Evolutionary conservation across 2,329 filamentous ascomycete genomes (phyloP).

Genomic region (Colletotrichum eremochloae): DNA sequence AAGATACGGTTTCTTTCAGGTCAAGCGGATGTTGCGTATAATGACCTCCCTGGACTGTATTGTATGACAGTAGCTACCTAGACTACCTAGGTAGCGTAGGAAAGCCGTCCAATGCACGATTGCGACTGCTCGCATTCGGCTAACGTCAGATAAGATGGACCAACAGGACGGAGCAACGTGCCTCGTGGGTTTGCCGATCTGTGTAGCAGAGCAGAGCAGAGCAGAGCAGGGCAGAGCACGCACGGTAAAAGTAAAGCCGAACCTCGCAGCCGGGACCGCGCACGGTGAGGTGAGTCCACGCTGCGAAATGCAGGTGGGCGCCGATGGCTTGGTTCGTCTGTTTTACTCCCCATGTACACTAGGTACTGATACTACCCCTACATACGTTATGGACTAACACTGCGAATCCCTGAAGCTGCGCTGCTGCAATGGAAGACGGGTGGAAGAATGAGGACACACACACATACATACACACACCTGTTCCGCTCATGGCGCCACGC

Average conservation of each 20-base stretch:
- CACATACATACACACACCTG: no score
- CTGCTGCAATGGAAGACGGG: no score
- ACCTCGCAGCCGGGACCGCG: conserved; percentile 6
- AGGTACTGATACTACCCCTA: no score
- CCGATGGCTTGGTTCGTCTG: background rate
- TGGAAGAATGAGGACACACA: no score
- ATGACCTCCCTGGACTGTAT: no score
- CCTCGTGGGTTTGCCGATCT: background rate
- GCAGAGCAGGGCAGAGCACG: no score
- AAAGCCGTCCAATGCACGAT: conserved; percentile 2
- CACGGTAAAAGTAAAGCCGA: background rate
- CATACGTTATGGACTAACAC: no score
- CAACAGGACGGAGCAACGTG: background rate
- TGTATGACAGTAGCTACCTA: no score
- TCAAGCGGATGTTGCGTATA: background rate
- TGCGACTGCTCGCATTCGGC: conserved; percentile 13
- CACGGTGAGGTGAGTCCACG: no score
- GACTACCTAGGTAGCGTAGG: background rate
- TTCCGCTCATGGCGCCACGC: no score
- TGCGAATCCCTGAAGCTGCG: no score
- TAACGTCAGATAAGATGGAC: conserved; percentile 25
- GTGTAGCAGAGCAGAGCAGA: no score
- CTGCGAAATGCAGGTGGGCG: background rate
- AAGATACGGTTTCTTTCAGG: background rate
- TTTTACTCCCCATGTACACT: background rate